Conservation (phyloP, 1,139 yeast species). For the Yamadazyma atmosphaerica region DNA sequence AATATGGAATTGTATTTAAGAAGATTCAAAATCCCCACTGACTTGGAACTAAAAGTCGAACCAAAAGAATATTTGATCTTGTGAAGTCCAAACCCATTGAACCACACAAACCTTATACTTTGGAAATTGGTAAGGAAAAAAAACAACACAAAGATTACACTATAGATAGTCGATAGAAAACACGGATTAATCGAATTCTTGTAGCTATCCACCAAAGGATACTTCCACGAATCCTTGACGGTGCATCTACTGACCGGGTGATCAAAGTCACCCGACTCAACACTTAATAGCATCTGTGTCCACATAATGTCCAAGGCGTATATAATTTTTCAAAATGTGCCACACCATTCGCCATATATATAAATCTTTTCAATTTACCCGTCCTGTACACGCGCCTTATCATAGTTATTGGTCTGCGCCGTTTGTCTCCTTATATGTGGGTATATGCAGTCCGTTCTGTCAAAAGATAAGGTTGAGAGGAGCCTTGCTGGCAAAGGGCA, state of each 20-base stretch:
- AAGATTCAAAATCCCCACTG: constrained; percentile 29
- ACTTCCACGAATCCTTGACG: constrained; percentile 12
- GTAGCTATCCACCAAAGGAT: constrained; percentile 24
- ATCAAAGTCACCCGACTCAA: constrained; percentile 4
- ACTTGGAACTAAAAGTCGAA: constrained; percentile 21
- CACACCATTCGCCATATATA: no score
- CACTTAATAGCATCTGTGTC: neutral
- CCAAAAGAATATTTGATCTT: constrained; percentile 33
- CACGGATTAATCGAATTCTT: constrained; percentile 35
- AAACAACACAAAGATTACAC: constrained; percentile 11
- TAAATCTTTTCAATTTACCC: neutral
- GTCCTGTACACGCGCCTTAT: no score
- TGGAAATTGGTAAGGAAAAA: constrained; percentile 18
- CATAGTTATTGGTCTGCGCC: no score
- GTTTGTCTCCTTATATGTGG: no score
- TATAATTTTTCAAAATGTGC: no score
- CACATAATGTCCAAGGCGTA: no score
- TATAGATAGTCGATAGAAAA: constrained; percentile 22
- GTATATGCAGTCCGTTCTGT: no score
- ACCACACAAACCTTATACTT: constrained; percentile 16
- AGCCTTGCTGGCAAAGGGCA: no score
- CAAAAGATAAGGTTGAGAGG: no score
- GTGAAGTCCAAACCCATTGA: constrained; percentile 28
- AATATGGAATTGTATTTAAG: constrained; percentile 24
- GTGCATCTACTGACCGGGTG: constrained; percentile 4